These are phyloP conservation scores for Poa pratensis DNA, from an alignment of 176 grass and related monocot genomes.

Conservation along the genomic window DNA sequence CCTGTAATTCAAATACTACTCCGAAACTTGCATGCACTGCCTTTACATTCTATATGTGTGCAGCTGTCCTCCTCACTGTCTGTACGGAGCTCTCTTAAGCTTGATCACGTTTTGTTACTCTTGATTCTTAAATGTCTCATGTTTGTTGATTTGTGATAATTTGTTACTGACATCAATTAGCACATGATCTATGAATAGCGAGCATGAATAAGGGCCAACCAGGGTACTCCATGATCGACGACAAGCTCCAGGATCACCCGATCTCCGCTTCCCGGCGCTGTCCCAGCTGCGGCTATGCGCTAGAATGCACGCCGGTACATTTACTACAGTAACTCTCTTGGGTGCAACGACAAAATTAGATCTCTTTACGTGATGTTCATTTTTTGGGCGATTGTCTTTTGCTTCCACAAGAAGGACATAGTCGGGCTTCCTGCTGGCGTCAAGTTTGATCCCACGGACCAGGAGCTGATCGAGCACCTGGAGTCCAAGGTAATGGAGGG, in stretches of 20 bases:
- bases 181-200: not conserved
- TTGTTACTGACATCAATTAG: not conserved
- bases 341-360: not conserved
- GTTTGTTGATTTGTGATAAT: conserved; percentile 20
- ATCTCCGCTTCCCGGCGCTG: conserved; percentile 44
- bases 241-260: conserved; percentile 55
- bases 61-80: conserved; percentile 10
- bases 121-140: not conserved
- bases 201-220: conserved; percentile 37
- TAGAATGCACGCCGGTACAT: conserved; percentile 58
- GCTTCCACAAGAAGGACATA: conserved; percentile 54
- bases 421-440: conserved; percentile 76
- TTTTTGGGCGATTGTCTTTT: not conserved
- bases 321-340: not conserved
- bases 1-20: not conserved
- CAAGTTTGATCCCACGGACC: conserved; percentile 86
- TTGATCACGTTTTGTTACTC: not conserved
- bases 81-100: not conserved
- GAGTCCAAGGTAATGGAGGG: conserved; percentile 63
- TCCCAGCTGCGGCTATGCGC: conserved; percentile 63
- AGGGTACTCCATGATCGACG: conserved; percentile 17
- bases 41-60: conserved; percentile 17
- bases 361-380: not conserved
- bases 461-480: conserved; percentile 85
- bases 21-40: not conserved